phyloP scores from a whole-genome alignment of 1,284 basidiomycete species.

The Boletellus sp. region DNA sequence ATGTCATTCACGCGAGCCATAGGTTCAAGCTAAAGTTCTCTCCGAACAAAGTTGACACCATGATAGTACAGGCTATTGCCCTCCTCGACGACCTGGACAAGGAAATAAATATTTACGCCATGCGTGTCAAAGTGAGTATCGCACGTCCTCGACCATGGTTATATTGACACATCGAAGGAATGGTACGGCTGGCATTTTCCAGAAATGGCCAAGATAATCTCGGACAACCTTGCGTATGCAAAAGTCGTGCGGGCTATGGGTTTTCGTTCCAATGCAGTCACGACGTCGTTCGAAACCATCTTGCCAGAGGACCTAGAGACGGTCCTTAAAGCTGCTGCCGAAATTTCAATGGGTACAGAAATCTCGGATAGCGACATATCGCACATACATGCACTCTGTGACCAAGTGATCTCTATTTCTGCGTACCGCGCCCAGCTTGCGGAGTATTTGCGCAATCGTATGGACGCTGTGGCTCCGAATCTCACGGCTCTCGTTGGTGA shows the following conservation, averaged over 20 bases:
- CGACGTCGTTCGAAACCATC: constrained; percentile 84
- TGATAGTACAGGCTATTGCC: constrained; percentile 99
- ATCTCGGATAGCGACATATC: constrained; percentile 94
- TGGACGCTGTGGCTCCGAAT: constrained; percentile 97
- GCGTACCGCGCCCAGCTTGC: constrained; percentile 92
- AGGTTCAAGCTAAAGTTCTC: constrained; percentile 99
- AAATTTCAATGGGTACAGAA: constrained; percentile 98
- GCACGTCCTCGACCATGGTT: not conserved
- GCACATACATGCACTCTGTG: constrained; percentile 93
- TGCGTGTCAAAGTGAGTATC: constrained; percentile 87
- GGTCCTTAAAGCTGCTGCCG: constrained; percentile 87
- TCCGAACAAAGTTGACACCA: constrained; percentile 98
- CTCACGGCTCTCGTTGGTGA: constrained; percentile 95
- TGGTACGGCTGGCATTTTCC: constrained; percentile 99
- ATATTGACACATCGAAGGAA: constrained; percentile 56
- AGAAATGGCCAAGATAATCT: constrained; percentile 97
- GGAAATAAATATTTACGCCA: constrained; percentile 99
- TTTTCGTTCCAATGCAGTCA: constrained; percentile 89
- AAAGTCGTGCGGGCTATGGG: constrained; percentile 89
- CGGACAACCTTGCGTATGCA: constrained; percentile 95
- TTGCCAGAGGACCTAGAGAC: constrained; percentile 95
- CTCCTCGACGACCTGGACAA: constrained; percentile 98
- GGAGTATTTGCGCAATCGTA: constrained; percentile 94
- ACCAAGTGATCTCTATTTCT: constrained; percentile 96
- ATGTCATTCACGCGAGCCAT: constrained; percentile 13